A percentile compares a stretch with the other conserved stretches of the same genome.
Evolutionary conservation across 345 rosid species (phyloP).

Genomic region (Citrus sinensis): DVS_A1.0 CM039169.1:22233001-22233500

Average conservation of each 20-base stretch:
- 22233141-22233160: constrained; percentile 67
- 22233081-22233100: constrained; percentile 71
- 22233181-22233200: background rate
- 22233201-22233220: background rate
- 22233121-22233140: constrained; percentile 78
- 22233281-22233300: constrained; percentile 48
- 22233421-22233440: constrained; percentile 26
- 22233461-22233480: constrained; percentile 59
- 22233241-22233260: background rate
- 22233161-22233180: constrained; percentile 29
- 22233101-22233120: constrained; percentile 73
- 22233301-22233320: constrained; percentile 73
- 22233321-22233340: constrained; percentile 58
- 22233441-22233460: constrained; percentile 43
- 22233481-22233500: constrained; percentile 50
- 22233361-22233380: constrained; percentile 48
- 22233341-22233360: constrained; percentile 60
- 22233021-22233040: constrained; percentile 87
- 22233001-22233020: background rate
- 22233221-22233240: background rate
- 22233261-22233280: constrained; percentile 11
- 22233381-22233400: constrained; percentile 35
- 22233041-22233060: constrained; percentile 83
- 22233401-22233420: constrained; percentile 25
- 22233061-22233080: constrained; percentile 73